phyloP scores from a whole-genome alignment of 805 yeast genomes.

The Wickerhamomyces chambardii region DNA sequence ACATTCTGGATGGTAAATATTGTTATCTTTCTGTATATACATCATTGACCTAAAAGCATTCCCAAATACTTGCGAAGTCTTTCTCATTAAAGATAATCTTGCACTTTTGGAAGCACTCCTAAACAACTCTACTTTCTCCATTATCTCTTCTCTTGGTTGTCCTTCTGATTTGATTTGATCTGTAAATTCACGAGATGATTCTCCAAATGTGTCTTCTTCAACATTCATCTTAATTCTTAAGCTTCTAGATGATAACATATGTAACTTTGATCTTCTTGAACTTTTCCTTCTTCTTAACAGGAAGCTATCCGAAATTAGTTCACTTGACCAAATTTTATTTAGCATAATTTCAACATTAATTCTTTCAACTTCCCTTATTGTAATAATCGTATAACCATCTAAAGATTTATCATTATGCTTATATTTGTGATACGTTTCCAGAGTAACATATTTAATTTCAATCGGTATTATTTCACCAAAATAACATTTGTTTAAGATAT shows the following conservation, averaged over 20 bases:
- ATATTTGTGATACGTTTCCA: constrained; percentile 2
- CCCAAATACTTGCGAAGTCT: constrained; percentile 13
- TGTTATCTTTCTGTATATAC: too few species aligned
- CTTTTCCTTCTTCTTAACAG: constrained; percentile 1
- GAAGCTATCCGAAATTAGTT: constrained; percentile 8
- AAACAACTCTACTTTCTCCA: too few species aligned
- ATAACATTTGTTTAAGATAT: constrained; percentile 13
- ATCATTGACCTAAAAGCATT: constrained; percentile 10
- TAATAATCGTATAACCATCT: constrained; percentile 3
- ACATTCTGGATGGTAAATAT: too few species aligned
- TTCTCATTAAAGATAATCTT: constrained; percentile 11
- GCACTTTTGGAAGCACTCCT: background rate
- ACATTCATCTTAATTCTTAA: background rate
- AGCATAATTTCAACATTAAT: constrained; percentile 18
- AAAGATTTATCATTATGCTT: background rate
- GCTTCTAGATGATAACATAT: background rate
- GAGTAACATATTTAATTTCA: constrained; percentile 4
- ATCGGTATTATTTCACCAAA: constrained; percentile 17
- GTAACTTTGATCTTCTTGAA: background rate
- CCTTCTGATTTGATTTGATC: too few species aligned
- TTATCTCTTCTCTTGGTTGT: background rate
- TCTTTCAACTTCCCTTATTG: constrained; percentile 12
- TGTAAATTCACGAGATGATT: too few species aligned
- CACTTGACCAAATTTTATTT: constrained; percentile 24
- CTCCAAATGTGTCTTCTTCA: too few species aligned